phyloP scores from a whole-genome alignment of 768 basidiomycete species.

The Cantharellus anzutake region DNA sequence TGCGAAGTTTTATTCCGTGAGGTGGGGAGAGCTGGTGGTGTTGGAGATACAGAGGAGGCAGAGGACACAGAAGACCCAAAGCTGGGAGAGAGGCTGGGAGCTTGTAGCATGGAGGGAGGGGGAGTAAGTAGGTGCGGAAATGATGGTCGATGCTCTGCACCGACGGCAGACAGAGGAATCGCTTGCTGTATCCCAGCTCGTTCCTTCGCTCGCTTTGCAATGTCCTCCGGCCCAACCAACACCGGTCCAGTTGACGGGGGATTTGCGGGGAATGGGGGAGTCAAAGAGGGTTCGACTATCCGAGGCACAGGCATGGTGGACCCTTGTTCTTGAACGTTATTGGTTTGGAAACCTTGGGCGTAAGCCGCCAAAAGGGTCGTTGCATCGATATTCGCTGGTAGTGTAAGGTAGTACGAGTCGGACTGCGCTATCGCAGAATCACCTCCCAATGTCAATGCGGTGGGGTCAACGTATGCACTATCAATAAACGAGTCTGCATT shows the following conservation, averaged over 20 bases:
- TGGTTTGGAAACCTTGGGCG: neutral
- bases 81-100: neutral
- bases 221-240: neutral
- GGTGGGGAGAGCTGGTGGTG: neutral
- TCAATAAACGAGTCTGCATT: neutral
- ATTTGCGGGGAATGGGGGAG: neutral
- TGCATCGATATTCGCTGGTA: neutral
- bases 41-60: neutral
- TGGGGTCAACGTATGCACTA: neutral
- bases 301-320: neutral
- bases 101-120: neutral
- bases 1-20: constrained; percentile 66
- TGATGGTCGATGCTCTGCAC: neutral
- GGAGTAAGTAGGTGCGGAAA: neutral
- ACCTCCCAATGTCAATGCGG: neutral
- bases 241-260: neutral
- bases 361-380: neutral
- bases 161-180: neutral
- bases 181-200: neutral
- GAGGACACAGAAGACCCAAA: neutral
- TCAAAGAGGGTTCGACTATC: neutral
- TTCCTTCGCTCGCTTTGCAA: neutral
- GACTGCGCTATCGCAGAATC: neutral
- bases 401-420: neutral
- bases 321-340: no score